Percentiles rank a stretch among this genome's conserved stretches.
Evolutionary conservation across 139 green algal genomes (phyloP).

Genomic region (Asterochloris sp.): DNA sequence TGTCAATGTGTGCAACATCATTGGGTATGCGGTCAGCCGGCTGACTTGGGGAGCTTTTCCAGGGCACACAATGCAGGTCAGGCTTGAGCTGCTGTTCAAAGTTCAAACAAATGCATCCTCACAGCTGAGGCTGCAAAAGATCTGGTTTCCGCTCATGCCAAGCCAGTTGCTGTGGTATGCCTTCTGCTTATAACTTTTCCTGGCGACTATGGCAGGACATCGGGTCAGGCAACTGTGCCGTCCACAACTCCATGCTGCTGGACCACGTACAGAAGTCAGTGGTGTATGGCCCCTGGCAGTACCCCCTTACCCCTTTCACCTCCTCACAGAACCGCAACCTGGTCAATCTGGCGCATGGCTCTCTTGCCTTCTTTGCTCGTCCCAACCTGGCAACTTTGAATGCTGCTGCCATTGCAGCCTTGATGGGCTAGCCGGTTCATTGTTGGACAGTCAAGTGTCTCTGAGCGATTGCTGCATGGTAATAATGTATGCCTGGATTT

Average conservation of each 20-base stretch:
- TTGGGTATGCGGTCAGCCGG: constrained; percentile 46
- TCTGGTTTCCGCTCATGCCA: neutral
- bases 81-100: neutral
- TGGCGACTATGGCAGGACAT: constrained; percentile 47
- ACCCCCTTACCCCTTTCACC: constrained; percentile 62
- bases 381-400: constrained; percentile 9
- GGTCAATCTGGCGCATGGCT: constrained; percentile 19
- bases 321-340: constrained; percentile 44
- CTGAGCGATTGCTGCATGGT: no score
- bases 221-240: constrained; percentile 61
- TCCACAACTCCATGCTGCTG: constrained; percentile 81
- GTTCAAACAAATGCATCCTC: neutral
- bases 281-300: constrained; percentile 53
- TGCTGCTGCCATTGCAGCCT: neutral
- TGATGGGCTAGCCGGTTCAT: neutral
- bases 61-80: constrained; percentile 33
- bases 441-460: neutral
- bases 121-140: neutral
- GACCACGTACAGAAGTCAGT: constrained; percentile 80
- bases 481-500: no score
- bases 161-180: neutral
- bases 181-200: neutral
- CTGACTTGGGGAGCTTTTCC: constrained; percentile 73
- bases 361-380: constrained; percentile 27
- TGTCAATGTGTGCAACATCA: constrained; percentile 58